Evolutionary conservation across 1,284 basidiomycete genomes (phyloP), one percentile per base, ranked within the genome.

Genomic region (Melampsora larici-populina): DNA sequence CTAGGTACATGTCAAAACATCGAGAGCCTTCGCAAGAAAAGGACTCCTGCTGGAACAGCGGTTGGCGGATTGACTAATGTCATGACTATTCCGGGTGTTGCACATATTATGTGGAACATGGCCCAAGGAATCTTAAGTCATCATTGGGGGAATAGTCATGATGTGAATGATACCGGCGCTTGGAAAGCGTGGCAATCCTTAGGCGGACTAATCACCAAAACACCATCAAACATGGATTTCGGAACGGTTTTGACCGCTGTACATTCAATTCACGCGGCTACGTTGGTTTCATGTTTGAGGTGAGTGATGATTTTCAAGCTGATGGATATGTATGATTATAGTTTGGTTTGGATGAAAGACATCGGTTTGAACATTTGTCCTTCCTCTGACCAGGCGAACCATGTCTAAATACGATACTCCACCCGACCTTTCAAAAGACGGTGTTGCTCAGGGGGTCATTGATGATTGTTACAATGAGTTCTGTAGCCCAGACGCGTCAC

Each of bases 81-180:
- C 40, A 26, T 72, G 1, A 7, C 40, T 2, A 72, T 26, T n/a
- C n/a, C n/a, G n/a, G n/a, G n/a, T n/a, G n/a, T n/a, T n/a, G n/a
- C n/a, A n/a, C n/a, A n/a, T n/a, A 72, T 36, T 18, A 24, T 63
- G 58, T 63, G 70, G 70, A 72, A 72, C 40, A 31, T 72, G 36
- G 3, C 70, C 5, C 70, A 72, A 24, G 8, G 29, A 29, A 63
- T 72, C 1, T 46, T 63, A 26, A 7, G 48, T 15, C 36, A 63
- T 29, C 58, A 63, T 43, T 72, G 55, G 55, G 70, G 70, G 11
- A 58, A 72, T 48, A 13, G 29, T 5, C 24, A 51, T n/a, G 60
- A 71, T 24, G 18, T 17, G 48, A 43, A 72, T 13, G 40, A 72
- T 33, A 62, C 36, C 29, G 36, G 70, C 8, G 58, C 58, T 21